A percentile compares a stretch with the other conserved stretches of the same genome.
Conservation (phyloP, 139 green algal species). For the Chlorella ohadii region DNA sequence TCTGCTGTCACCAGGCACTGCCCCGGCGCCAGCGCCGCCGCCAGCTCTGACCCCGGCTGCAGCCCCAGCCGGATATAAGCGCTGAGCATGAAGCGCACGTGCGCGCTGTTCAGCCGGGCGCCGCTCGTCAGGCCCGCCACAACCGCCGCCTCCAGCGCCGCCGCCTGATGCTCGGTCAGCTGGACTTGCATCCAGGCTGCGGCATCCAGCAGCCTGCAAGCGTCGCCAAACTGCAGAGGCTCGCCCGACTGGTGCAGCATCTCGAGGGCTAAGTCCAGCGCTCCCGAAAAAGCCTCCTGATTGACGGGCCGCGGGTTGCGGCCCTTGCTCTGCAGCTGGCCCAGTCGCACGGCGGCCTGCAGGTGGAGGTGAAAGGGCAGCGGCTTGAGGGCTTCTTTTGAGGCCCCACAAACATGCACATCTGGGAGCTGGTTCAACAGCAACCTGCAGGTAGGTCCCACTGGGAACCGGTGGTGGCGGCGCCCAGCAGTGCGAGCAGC, state of each 20-base stretch:
- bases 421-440: no score
- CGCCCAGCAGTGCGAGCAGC: no score
- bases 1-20: neutral
- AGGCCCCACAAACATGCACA: no score
- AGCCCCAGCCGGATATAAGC: constrained; percentile 3
- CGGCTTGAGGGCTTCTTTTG: no score
- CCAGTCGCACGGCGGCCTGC: neutral
- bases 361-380: no score
- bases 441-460: no score
- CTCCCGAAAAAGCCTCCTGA: constrained; percentile 8
- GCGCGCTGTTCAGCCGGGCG: neutral
- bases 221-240: neutral
- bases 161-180: neutral
- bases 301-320: neutral
- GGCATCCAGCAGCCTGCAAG: neutral
- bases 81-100: neutral
- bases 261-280: neutral
- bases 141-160: constrained; percentile 2
- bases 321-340: neutral
- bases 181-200: neutral
- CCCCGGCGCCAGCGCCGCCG: neutral
- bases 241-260: neutral
- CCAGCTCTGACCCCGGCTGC: constrained; percentile 1
- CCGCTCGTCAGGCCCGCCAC: neutral
- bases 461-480: no score